Evolutionary conservation across 768 basidiomycete species (phyloP).

Genomic region (Punctularia strigosozonata): DNA sequence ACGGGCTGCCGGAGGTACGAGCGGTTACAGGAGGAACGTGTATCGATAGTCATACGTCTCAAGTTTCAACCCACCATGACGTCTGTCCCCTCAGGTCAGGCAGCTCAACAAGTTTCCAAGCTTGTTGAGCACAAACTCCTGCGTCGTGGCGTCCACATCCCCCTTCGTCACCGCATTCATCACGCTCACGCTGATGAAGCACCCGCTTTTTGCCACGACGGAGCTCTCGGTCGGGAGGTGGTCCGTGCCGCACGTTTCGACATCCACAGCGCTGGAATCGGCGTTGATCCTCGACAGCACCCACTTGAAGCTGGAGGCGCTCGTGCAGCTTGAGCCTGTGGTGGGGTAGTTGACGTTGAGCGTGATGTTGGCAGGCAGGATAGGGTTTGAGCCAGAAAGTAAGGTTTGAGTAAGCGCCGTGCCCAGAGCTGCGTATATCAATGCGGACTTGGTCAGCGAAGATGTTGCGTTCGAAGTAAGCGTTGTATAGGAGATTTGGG

Average conservation of each 20-base stretch:
- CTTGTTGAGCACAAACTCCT: slow-evolving; percentile 15
- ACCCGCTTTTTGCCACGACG: slow-evolving; percentile 14
- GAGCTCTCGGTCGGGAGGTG: slow-evolving; percentile 20
- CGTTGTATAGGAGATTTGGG: slow-evolving; percentile 38
- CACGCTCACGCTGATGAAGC: slow-evolving; percentile 19
- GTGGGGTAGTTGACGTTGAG: slow-evolving; percentile 26
- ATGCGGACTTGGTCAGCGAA: slow-evolving; percentile 23
- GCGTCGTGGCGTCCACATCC: slow-evolving; percentile 20
- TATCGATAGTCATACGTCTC: too few species aligned
- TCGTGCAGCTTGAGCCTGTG: slow-evolving; percentile 14
- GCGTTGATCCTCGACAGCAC: slow-evolving; percentile 19
- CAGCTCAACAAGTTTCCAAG: slow-evolving; percentile 12
- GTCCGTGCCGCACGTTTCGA: slow-evolving; percentile 17
- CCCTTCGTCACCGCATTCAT: slow-evolving; percentile 18
- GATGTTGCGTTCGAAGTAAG: slow-evolving; percentile 24
- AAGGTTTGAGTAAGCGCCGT: slow-evolving; percentile 25
- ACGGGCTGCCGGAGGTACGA: too few species aligned
- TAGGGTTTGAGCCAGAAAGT: slow-evolving; percentile 12
- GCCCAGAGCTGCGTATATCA: slow-evolving; percentile 31
- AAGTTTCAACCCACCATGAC: too few species aligned
- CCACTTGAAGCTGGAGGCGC: slow-evolving; percentile 16
- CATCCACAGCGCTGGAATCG: slow-evolving; percentile 16
- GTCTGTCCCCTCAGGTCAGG: too few species aligned
- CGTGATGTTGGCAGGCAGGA: slow-evolving; percentile 19
- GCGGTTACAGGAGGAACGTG: too few species aligned